Evolutionary conservation across 2,329 filamentous ascomycete genomes (phyloP), one percentile per base, ranked within the genome.

Genomic region (Ophiocordyceps camponoti-rufipedis): DNA sequence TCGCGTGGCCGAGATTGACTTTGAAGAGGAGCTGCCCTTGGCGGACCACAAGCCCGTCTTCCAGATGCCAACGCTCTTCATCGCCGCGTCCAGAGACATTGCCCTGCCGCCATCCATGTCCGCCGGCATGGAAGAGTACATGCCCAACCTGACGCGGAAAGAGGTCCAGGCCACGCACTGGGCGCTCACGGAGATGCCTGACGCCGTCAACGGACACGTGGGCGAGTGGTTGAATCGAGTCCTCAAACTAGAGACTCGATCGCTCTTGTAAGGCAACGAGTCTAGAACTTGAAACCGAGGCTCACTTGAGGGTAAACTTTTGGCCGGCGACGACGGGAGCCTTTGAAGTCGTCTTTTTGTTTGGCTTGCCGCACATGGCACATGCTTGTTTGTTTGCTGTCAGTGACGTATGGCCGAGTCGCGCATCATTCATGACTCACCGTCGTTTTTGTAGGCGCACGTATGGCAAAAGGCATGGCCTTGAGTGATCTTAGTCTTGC

Each of bases 81-180:
- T 96, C 49, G 70, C 75, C 47, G 87, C 85, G 1, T 72, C 70
- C 19, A 67, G 71, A 42, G 91, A 98, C 59, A 54, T 55, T 0
- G 83, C 88, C 1, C 66, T 96, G 52, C 82, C 80, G 47, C 78
- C 84, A 1, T 65, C 70, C 38, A 75, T 95, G 74, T 73, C 81
- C 1, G 64, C 62, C 23, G 74, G 74, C 0, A 94, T 94, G 85
- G 78, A 78, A 18, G 66, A 69, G 51, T 65, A 67, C 50, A 76
- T 89, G 48, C 72, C 74, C 2, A 70, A 76, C 42, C 61, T 93
- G 55, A 82, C 74, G 8, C 69, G 71, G 48, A 70, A 65, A 9
- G 75, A 83, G 58, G 80, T 94, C 8, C 46, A 79, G 33, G 72
- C 81, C 0, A 68, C 71, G 16, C 91, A 96, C 62, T 96, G 89